Base-by-base conservation (phyloP, 768 basidiomycete species). In the Xerocomellus intermedius region DNA sequence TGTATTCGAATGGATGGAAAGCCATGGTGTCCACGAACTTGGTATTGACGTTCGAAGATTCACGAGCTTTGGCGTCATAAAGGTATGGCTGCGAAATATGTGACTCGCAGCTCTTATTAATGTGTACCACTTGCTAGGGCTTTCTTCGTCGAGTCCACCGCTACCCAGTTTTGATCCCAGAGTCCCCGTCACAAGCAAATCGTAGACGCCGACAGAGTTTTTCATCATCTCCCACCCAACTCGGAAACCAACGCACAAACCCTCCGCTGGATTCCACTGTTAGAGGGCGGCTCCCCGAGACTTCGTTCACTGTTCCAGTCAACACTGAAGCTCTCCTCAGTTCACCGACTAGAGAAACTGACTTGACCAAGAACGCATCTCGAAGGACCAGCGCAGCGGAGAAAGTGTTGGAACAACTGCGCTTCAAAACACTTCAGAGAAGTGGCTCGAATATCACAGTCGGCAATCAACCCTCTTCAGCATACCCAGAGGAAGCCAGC, bases 11-110 rank as follows among this genome's bases (percentile, higher is more conserved):
- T 99, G 97, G 96, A 91, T 94, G 78, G 83, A 91, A 61, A 76
- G 77, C 39, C 78, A 93, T 62, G 76, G 85, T 21, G 82, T 94
- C 17, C 80, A 86, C 46, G 74, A 77, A 7, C 70, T 86, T 21
- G 92, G 91, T 2, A 87, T 98, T 49, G 97, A 99, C 68, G 81
- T 91, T 8, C 83, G 96, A 9, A 83, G 97, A n/a, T 97, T 99
- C 70, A 85, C 93, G 17, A 94, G 90, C 57, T 99, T 98, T 65
- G 97, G 97, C 6, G 91, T 98, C 22, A 96, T 99, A 74, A 99
- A 99, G 74, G 90, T 85, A 68, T 16, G 60, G n/a, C 12, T 41
- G 42, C 14, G 45, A 30, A 47, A 21, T 38, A 45, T 30, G 24
- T 33, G 17, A 41, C 33, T 24, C 12, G 24, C 21, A 32, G 50